Conservation (phyloP, 1,284 basidiomycete genomes). For the Singerocomus rubriflavus region DNA sequence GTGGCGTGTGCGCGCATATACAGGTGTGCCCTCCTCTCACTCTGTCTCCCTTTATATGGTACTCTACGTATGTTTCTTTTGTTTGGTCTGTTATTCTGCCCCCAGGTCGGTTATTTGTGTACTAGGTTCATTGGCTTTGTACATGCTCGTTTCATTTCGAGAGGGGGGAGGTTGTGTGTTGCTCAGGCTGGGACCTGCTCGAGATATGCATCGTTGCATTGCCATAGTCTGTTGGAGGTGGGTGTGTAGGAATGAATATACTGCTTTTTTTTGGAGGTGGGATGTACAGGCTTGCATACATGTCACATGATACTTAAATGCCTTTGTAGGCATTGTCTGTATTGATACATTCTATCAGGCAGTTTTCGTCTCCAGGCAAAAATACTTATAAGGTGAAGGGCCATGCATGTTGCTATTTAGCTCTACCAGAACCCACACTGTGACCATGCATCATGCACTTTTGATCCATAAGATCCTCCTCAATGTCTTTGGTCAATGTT, state of each 20-base stretch:
- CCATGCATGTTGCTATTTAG: not conserved
- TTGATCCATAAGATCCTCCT: not conserved
- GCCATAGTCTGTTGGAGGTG: too few species aligned
- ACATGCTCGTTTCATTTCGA: too few species aligned
- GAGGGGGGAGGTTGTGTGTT: too few species aligned
- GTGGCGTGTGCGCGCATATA: not conserved
- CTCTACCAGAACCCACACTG: not conserved
- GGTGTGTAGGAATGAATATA: not conserved
- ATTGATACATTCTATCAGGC: not conserved
- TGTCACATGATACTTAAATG: too few species aligned
- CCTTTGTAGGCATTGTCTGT: not conserved
- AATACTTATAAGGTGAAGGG: not conserved
- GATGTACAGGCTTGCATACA: too few species aligned
- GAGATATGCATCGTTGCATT: too few species aligned
- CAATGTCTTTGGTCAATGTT: slow-evolving; percentile 1
- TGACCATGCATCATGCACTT: slow-evolving; percentile 4
- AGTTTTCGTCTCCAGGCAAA: not conserved
- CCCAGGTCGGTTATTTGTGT: not conserved
- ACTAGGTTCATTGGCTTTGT: not conserved
- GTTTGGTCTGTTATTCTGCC: not conserved
- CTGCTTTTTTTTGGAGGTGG: not conserved
- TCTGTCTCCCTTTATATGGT: not conserved
- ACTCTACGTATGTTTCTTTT: not conserved
- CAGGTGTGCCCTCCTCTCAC: not conserved
- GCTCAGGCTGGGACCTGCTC: too few species aligned